Percentiles rank a stretch among this genome's conserved stretches.
Conservation (phyloP, 257 asterid genomes). For the Ajuga chamaepitys region DNA sequence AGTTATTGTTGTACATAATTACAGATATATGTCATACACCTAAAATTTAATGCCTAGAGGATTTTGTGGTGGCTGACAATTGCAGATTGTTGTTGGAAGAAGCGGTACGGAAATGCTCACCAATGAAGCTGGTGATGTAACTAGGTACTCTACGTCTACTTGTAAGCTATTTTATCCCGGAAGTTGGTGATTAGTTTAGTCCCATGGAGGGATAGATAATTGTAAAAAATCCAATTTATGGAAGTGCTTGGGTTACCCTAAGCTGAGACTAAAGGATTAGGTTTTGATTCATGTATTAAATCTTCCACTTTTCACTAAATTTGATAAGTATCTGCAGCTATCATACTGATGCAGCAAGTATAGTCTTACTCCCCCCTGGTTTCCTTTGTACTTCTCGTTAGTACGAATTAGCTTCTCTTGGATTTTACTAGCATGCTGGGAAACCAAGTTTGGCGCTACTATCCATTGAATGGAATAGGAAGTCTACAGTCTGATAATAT, state of each 20-base stretch:
- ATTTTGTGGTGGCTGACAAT: constrained; percentile 10
- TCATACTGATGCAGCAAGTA: neutral
- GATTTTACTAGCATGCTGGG: neutral
- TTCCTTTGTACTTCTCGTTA: neutral
- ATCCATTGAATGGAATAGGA: neutral
- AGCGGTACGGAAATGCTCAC: constrained; percentile 90
- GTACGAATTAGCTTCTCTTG: neutral
- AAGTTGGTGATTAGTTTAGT: neutral
- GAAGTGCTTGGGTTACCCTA: neutral
- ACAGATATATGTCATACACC: neutral
- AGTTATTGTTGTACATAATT: neutral
- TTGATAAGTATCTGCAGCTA: neutral
- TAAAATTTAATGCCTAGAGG: constrained; percentile 1
- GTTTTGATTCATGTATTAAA: neutral
- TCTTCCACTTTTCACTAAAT: neutral
- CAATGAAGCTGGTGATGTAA: constrained; percentile 96
- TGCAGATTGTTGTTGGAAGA: constrained; percentile 95
- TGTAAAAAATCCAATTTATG: neutral
- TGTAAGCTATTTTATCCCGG: neutral
- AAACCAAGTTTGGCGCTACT: neutral
- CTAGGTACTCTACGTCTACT: constrained; percentile 44
- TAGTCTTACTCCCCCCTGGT: neutral
- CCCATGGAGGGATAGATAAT: neutral
- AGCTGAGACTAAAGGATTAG: neutral
- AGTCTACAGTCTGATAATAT: neutral